These are phyloP conservation scores for Acanthamoeba culbertsoni DNA, from an alignment of 208 protist species.

Conservation along the genomic window DNA sequence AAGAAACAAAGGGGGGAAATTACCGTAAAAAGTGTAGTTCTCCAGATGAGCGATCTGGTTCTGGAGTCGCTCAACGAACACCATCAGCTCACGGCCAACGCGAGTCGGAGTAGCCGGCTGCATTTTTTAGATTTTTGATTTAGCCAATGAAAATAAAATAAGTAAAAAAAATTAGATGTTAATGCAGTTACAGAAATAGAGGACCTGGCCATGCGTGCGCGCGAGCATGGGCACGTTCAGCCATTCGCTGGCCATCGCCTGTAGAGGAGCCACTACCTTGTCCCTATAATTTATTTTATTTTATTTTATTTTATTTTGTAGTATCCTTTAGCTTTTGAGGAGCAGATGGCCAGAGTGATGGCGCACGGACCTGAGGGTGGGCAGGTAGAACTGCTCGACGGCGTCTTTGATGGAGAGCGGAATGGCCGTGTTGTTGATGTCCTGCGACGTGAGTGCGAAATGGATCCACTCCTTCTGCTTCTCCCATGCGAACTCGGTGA, in stretches of 20 bases:
- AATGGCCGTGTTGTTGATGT: slow-evolving; percentile 96
- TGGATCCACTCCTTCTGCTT: slow-evolving; percentile 93
- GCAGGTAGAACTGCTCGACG: slow-evolving; percentile 84
- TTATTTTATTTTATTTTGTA: too few relatives aligned
- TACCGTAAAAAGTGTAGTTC: slow-evolving; percentile 1
- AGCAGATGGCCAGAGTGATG: too few relatives aligned
- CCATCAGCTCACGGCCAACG: slow-evolving; percentile 86
- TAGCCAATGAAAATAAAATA: not conserved
- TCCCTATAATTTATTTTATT: not conserved
- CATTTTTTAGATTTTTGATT: not conserved
- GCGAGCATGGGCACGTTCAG: slow-evolving; percentile 92
- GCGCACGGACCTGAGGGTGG: slow-evolving; percentile 76
- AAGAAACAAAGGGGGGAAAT: too few relatives aligned
- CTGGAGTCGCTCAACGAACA: slow-evolving; percentile 90
- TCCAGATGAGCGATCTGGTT: slow-evolving; percentile 76
- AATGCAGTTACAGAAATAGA: not conserved
- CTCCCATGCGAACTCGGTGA: slow-evolving; percentile 79
- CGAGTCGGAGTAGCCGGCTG: slow-evolving; percentile 93
- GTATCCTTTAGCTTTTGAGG: too few relatives aligned
- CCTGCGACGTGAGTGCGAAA: slow-evolving; percentile 96
- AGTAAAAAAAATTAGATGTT: not conserved
- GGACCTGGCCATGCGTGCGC: slow-evolving; percentile 88
- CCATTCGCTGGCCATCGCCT: slow-evolving; percentile 79
- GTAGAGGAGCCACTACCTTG: slow-evolving; percentile 77
- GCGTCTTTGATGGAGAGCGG: slow-evolving; percentile 92